Evolutionary conservation across 768 basidiomycete species (phyloP).

Genomic region (Psilocybe tampanensis): DNA sequence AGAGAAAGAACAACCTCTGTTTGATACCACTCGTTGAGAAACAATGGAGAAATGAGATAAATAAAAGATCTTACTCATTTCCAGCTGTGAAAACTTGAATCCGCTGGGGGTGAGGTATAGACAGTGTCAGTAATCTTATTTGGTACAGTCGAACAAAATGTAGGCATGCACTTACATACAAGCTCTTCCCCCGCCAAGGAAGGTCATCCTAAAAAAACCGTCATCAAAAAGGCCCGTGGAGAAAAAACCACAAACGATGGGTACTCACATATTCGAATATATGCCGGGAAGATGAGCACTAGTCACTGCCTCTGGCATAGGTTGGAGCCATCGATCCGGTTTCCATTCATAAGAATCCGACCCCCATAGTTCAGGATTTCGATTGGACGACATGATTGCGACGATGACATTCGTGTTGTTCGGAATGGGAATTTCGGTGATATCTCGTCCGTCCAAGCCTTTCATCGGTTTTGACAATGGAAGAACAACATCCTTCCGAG

Average conservation of each 20-base stretch:
- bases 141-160: neutral
- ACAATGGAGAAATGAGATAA: conserved; percentile 6
- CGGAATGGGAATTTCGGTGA: conserved; percentile 39
- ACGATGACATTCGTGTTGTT: conserved; percentile 41
- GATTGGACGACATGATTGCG: conserved; percentile 39
- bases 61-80: conserved; percentile 41
- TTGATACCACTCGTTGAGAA: conserved; percentile 10
- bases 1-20: conserved; percentile 25
- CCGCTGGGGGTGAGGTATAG: conserved; percentile 27
- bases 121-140: neutral
- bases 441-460: conserved; percentile 33
- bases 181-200: conserved; percentile 42
- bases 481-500: conserved; percentile 11
- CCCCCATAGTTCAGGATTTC: conserved; percentile 47
- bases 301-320: conserved; percentile 36
- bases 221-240: neutral
- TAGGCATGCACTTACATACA: conserved; percentile 38
- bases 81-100: conserved; percentile 51
- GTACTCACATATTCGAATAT: conserved; percentile 46
- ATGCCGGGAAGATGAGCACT: conserved; percentile 45
- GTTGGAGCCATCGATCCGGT: conserved; percentile 50
- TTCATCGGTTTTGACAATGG: conserved; percentile 16
- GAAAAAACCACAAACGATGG: neutral
- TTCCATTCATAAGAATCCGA: conserved; percentile 51
- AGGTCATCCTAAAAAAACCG: conserved; percentile 38